A percentile compares a stretch with the other conserved stretches of the same genome.
Evolutionary conservation across 306 rosid species (phyloP).

Genomic region (Abrus precatorius): DNA sequence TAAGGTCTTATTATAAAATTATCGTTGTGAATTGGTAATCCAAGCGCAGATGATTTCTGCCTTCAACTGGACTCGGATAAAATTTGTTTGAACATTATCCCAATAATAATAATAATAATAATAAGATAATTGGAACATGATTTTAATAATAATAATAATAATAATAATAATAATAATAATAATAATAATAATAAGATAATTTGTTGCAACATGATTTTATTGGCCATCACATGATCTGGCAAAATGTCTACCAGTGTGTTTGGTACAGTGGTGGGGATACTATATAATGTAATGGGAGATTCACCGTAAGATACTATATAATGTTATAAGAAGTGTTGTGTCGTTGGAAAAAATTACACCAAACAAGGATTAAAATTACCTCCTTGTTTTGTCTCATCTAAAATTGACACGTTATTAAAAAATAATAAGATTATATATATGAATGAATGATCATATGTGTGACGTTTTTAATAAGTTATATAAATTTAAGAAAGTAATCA

Average conservation of each 20-base stretch:
- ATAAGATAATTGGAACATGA: no score
- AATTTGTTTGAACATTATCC: no score
- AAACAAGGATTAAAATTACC: not conserved
- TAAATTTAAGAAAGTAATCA: no score
- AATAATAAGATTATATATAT: not conserved
- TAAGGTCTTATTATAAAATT: not conserved
- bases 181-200: not conserved
- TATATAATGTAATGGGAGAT: not conserved
- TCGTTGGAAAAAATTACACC: not conserved
- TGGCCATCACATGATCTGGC: not conserved
- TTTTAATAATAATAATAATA: not conserved
- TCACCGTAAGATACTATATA: not conserved
- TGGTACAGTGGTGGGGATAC: slow-evolving; percentile 20
- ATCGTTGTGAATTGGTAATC: not conserved
- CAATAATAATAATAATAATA: not conserved
- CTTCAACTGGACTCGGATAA: not conserved
- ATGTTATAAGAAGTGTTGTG: not conserved
- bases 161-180: not conserved
- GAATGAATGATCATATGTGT: no score
- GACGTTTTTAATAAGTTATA: no score
- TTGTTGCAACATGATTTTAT: not conserved
- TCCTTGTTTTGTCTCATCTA: no score
- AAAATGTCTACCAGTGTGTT: slow-evolving; percentile 1
- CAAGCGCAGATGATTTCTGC: not conserved
- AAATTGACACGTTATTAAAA: no score